Conservation (phyloP, 1,284 basidiomycete genomes). For the Ustilago sp. region DNA sequence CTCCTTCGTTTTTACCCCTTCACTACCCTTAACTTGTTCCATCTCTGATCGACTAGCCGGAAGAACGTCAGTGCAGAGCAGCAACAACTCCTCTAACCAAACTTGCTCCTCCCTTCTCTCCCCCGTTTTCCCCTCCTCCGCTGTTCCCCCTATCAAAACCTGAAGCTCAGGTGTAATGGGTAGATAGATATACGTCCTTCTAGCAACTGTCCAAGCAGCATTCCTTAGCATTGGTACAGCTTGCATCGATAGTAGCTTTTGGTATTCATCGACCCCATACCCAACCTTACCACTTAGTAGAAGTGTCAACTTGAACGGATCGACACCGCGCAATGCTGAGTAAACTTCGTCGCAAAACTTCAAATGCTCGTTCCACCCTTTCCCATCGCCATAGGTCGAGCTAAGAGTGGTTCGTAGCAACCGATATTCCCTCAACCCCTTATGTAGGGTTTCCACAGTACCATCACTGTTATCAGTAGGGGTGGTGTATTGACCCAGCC, state of each 20-base stretch:
- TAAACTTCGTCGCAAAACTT: slow-evolving; percentile 27
- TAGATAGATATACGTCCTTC: slow-evolving; percentile 39
- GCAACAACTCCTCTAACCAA: slow-evolving; percentile 14
- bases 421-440: slow-evolving; percentile 21
- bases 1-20: not conserved
- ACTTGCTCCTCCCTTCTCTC: not conserved
- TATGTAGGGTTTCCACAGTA: slow-evolving; percentile 4
- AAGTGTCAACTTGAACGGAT: slow-evolving; percentile 16
- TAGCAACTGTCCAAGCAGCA: slow-evolving; percentile 30
- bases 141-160: not conserved
- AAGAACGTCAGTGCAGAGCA: slow-evolving; percentile 19
- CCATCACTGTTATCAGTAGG: not conserved
- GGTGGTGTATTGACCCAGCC: slow-evolving; percentile 30
- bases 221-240: slow-evolving; percentile 15
- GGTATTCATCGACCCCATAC: slow-evolving; percentile 31
- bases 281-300: slow-evolving; percentile 3
- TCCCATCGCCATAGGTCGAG: not conserved
- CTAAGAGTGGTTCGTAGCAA: not conserved
- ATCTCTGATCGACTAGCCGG: not conserved
- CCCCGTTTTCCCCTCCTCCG: not conserved
- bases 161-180: slow-evolving; percentile 13
- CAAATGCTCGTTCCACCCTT: not conserved
- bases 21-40: not conserved
- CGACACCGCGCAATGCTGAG: slow-evolving; percentile 8
- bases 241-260: slow-evolving; percentile 29